phyloP scores from a whole-genome alignment of 768 basidiomycete genomes.

The Tulasnella sp. region DNA sequence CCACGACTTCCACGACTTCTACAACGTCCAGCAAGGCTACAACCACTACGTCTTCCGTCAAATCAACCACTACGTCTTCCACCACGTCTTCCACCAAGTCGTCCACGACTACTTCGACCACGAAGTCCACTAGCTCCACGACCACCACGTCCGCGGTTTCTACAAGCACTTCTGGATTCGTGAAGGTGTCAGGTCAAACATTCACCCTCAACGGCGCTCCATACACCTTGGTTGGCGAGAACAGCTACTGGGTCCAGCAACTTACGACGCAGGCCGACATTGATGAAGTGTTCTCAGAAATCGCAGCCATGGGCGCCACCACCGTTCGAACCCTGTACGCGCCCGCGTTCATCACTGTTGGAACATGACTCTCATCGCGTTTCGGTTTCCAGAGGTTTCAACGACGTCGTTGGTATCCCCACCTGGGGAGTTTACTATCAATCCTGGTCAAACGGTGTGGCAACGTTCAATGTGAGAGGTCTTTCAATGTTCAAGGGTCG shows the following conservation, averaged over 20 bases:
- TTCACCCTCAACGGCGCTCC: constrained; percentile 39
- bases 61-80: background rate
- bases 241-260: constrained; percentile 50
- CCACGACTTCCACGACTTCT: background rate
- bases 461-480: constrained; percentile 37
- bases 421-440: constrained; percentile 43
- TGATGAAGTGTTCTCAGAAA: constrained; percentile 40
- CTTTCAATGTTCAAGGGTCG: too few species aligned
- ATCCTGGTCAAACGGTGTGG: constrained; percentile 38
- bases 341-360: too few species aligned
- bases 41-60: background rate
- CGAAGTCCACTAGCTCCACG: too few species aligned
- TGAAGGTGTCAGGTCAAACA: constrained; percentile 39
- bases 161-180: constrained; percentile 24
- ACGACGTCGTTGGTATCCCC: constrained; percentile 39
- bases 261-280: constrained; percentile 34
- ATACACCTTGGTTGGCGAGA: constrained; percentile 28
- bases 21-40: background rate
- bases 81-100: background rate
- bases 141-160: too few species aligned
- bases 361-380: too few species aligned
- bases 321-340: constrained; percentile 40
- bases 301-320: constrained; percentile 40
- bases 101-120: too few species aligned
- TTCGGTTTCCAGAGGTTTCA: constrained; percentile 31